A percentile compares a stretch with the other conserved stretches of the same genome.
Evolutionary conservation across 2,329 filamentous ascomycete genomes (phyloP).

Genomic region (Scedosporium boydii): DNA sequence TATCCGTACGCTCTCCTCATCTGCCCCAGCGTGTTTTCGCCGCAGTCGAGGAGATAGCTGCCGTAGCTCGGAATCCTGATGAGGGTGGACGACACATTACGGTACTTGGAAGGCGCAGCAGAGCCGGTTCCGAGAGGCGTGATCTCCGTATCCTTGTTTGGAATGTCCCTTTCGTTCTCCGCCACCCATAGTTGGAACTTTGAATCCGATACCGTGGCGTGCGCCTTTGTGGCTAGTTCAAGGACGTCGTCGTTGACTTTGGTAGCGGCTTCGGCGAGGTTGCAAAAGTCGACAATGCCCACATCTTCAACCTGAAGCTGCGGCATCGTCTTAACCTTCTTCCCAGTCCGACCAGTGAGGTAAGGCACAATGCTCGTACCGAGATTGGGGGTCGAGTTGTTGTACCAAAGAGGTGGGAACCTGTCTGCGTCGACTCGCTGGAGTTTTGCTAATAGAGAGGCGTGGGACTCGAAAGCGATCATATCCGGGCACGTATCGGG

Average conservation of each 20-base stretch:
- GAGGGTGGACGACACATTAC: constrained; percentile 87
- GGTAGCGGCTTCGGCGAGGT: constrained; percentile 35
- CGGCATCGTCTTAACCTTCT: constrained; percentile 37
- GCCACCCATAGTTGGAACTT: constrained; percentile 40
- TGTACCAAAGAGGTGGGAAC: constrained; percentile 60
- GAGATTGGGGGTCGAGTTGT: constrained; percentile 35
- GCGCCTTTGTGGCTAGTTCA: constrained; percentile 40
- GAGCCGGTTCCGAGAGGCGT: constrained; percentile 87
- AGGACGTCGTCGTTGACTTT: constrained; percentile 34
- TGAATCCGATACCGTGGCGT: constrained; percentile 27
- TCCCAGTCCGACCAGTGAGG: constrained; percentile 33
- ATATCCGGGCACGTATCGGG: constrained; percentile 67
- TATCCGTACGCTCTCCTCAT: constrained; percentile 63
- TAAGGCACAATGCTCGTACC: constrained; percentile 16
- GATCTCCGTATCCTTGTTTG: constrained; percentile 68
- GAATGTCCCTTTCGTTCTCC: constrained; percentile 52
- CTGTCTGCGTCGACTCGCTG: constrained; percentile 62
- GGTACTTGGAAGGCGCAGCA: constrained; percentile 80
- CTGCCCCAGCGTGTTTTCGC: constrained; percentile 87
- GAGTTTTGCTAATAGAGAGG: constrained; percentile 58
- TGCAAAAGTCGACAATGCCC: constrained; percentile 30
- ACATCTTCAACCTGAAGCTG: constrained; percentile 34
- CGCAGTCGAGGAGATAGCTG: constrained; percentile 84
- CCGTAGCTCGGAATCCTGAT: constrained; percentile 75
- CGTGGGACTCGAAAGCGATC: constrained; percentile 58